phyloP scores from a whole-genome alignment of 2,329 filamentous ascomycete genomes.

The Exutisphaerella laricina region DNA sequence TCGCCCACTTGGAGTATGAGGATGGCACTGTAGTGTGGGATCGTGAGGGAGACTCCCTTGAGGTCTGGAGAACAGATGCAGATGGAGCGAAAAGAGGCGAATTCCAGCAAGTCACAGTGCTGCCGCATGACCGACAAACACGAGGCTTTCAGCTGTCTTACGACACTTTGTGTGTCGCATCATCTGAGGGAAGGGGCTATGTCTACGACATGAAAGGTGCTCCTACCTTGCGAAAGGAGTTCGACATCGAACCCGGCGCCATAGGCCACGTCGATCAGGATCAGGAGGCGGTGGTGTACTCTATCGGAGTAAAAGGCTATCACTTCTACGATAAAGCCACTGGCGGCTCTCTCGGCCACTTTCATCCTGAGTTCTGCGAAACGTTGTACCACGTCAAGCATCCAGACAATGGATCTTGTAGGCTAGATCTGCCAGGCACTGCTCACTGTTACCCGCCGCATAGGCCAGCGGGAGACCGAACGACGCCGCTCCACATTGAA shows the following conservation, averaged over 20 bases:
- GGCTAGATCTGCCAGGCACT: slow-evolving; percentile 18
- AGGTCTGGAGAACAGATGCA: slow-evolving; percentile 41
- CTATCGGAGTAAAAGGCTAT: slow-evolving; percentile 40
- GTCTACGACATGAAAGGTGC: slow-evolving; percentile 38
- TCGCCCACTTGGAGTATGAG: slow-evolving; percentile 46
- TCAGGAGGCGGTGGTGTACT: slow-evolving; percentile 40
- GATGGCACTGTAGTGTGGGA: slow-evolving; percentile 45
- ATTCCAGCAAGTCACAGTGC: slow-evolving; percentile 38
- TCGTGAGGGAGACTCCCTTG: slow-evolving; percentile 40
- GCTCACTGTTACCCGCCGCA: background rate
- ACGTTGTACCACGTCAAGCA: slow-evolving; percentile 36
- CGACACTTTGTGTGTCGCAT: slow-evolving; percentile 43
- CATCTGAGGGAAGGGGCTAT: slow-evolving; percentile 40
- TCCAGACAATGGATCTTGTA: slow-evolving; percentile 18
- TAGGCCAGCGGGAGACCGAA: slow-evolving; percentile 17
- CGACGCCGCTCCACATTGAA: slow-evolving; percentile 18
- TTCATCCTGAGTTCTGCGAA: slow-evolving; percentile 34
- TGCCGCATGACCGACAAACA: slow-evolving; percentile 41
- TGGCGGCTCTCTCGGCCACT: slow-evolving; percentile 35
- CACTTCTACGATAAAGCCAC: slow-evolving; percentile 39
- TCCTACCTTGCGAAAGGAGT: slow-evolving; percentile 32
- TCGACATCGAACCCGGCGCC: slow-evolving; percentile 39
- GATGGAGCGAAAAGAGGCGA: slow-evolving; percentile 35
- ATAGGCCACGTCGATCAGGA: slow-evolving; percentile 44
- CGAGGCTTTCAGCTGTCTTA: slow-evolving; percentile 44